Conservation (phyloP, 441 rosid species). For the Codiaeum variegatum region DNA sequence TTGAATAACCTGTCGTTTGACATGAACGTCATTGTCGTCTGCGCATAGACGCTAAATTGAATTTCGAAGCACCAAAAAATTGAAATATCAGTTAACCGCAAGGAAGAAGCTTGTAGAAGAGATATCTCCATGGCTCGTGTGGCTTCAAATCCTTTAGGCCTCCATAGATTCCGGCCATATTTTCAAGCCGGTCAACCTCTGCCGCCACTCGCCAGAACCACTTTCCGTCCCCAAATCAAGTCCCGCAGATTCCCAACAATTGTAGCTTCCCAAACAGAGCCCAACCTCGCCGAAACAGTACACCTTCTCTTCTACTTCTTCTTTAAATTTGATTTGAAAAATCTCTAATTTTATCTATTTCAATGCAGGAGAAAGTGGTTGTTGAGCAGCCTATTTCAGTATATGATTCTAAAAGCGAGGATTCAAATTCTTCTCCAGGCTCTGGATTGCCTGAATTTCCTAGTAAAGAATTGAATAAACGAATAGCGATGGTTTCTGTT, state of each 20-base stretch:
- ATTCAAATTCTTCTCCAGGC: conserved; percentile 28
- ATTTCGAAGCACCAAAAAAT: not conserved
- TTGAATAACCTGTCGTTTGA: not conserved
- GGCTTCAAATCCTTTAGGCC: conserved; percentile 38
- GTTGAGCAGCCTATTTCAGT: conserved; percentile 30
- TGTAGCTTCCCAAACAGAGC: conserved; percentile 42
- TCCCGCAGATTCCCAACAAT: conserved; percentile 30
- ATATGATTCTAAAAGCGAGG: conserved; percentile 19
- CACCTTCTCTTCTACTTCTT: not conserved
- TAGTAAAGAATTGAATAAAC: conserved; percentile 49
- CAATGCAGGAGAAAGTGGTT: conserved; percentile 40
- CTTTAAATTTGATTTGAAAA: not conserved
- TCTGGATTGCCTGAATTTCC: conserved; percentile 55
- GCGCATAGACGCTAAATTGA: not conserved
- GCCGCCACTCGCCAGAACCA: conserved; percentile 11
- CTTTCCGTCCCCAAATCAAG: conserved; percentile 8
- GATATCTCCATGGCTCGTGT: conserved; percentile 44
- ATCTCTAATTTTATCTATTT: not conserved
- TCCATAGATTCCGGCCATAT: conserved; percentile 40
- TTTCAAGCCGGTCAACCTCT: conserved; percentile 28
- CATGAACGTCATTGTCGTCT: not conserved
- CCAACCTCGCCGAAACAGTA: conserved; percentile 37
- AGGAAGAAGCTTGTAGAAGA: not conserved
- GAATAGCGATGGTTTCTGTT: conserved; percentile 50
- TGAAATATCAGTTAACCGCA: not conserved